A percentile compares a stretch with the other conserved stretches of the same genome.
These are phyloP conservation scores for Ulota crispa DNA, from an alignment of 225 moss, liverwort and hornwort species.

Conservation along the genomic window DNA sequence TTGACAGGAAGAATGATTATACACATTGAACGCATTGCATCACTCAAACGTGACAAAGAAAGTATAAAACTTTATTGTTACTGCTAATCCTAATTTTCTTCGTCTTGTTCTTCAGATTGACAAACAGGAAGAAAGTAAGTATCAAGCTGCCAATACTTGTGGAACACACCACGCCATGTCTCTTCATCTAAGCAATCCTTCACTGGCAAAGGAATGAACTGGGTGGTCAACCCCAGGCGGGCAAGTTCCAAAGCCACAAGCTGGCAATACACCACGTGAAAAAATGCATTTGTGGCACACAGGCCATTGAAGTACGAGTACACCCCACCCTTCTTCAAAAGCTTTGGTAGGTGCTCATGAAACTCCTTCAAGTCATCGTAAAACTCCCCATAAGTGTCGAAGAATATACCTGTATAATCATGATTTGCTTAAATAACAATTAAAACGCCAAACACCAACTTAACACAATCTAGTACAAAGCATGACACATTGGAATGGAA, in stretches of 20 bases:
- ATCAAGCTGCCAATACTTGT: conserved; percentile 94
- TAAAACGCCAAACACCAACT: background rate
- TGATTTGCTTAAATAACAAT: background rate
- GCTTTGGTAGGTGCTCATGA: conserved; percentile 71
- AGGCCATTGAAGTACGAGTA: conserved; percentile 97
- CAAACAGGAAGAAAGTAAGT: conserved; percentile 91
- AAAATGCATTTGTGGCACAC: conserved; percentile 96
- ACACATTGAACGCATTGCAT: background rate
- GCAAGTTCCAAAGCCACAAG: conserved; percentile 83
- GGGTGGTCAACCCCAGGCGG: conserved; percentile 69
- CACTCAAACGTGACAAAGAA: background rate
- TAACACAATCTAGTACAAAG: background rate
- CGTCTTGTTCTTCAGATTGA: conserved; percentile 54
- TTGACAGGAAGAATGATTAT: background rate
- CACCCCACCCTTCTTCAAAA: conserved; percentile 70
- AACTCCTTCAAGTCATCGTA: conserved; percentile 90
- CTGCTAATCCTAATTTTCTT: conserved; percentile 32
- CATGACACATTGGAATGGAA: too few species aligned
- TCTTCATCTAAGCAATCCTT: conserved; percentile 87
- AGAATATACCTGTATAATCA: conserved; percentile 80
- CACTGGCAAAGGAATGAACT: conserved; percentile 82
- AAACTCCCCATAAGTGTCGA: conserved; percentile 94
- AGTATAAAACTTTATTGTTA: background rate
- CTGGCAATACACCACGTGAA: conserved; percentile 95
- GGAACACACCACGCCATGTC: conserved; percentile 83